Base-by-base conservation (phyloP, 2,329 filamentous ascomycete genomes). In the Microsporum canis region DNA sequence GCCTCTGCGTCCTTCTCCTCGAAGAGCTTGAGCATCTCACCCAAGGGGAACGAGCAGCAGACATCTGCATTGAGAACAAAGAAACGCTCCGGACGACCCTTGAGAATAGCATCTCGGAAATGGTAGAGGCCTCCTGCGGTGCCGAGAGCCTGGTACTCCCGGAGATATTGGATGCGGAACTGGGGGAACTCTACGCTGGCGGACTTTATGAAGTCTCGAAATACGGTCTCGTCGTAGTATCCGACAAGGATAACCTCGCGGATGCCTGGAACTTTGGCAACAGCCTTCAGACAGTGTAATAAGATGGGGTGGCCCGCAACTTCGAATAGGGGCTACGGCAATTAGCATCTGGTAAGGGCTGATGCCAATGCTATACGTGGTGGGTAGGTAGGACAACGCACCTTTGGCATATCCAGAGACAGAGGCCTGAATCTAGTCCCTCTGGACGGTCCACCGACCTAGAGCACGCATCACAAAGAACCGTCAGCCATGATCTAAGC, bases 1-100 rank as follows among this genome's bases (percentile, higher is more conserved):
- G 94, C 94, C 79, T 97, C 94, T 61, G 92, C 94, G 69, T 96
- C 89, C 79, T 90, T 95, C 73, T 96, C 91, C 71, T 91, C 87
- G 74, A 95, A 96, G 68, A 97, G 82, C 75, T 87, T 87, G 66
- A 96, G 87, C 94, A 99, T 97, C 75, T 96, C 91, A 67, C 86
- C 87, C 63, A 99, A 83, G 4, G 94, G 94, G 81, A 97, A 99
- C 27, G 91, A 96, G 79, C 94, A 97, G 87, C 94, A 99, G 67
- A 97, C 92, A 75, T 97, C 94, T 69, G 91, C 92, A 75, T 99
- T 99, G 72, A 97, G 82, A 62, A 99, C 94, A 75, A 99, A 96
- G 78, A 97, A 89, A 70, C 90, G 87, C 76, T 96, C 91, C 43
- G 94, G 94, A 66, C 87, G 85, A 71, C 92, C 91, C 80, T 96